These are phyloP conservation scores for Beauveria pseudobassiana DNA, from an alignment of 2,329 filamentous ascomycete species.

Conservation along the genomic window DNA sequence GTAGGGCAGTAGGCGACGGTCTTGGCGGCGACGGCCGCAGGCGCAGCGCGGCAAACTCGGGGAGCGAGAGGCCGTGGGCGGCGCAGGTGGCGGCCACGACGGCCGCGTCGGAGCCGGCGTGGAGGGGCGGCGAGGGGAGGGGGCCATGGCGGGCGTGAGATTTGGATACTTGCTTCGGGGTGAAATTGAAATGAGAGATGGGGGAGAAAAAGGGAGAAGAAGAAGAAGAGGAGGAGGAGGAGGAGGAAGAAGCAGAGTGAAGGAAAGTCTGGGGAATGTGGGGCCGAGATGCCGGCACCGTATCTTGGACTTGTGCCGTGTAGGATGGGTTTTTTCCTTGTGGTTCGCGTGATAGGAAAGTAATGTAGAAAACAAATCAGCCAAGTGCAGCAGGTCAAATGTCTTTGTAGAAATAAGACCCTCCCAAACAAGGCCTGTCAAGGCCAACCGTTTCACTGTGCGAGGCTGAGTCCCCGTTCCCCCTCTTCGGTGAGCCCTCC, in stretches of 20 bases:
- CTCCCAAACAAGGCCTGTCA: too few species aligned
- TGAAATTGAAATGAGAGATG: not conserved
- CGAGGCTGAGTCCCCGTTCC: not conserved
- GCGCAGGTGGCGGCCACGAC: slow-evolving; percentile 21
- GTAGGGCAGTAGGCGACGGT: slow-evolving; percentile 84
- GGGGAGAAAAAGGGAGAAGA: not conserved
- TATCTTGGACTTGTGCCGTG: too few species aligned
- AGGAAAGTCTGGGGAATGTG: not conserved
- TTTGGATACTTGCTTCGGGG: not conserved
- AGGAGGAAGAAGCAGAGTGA: not conserved
- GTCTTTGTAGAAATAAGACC: not conserved
- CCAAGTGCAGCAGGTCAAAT: not conserved
- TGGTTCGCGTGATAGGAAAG: too few species aligned
- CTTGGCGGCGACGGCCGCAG: slow-evolving; percentile 63
- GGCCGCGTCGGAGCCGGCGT: slow-evolving; percentile 21
- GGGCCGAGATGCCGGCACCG: too few species aligned
- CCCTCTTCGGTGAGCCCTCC: slow-evolving; percentile 6
- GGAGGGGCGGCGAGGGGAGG: slow-evolving; percentile 15
- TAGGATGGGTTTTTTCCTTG: too few species aligned
- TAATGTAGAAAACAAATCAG: too few species aligned
- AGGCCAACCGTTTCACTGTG: not conserved
- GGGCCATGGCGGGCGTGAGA: too few species aligned
- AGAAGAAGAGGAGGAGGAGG: too few species aligned
- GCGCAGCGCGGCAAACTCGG: slow-evolving; percentile 59
- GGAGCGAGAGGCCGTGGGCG: slow-evolving; percentile 42